Evolutionary conservation across 345 rosid genomes (phyloP).

Genomic region (Psidium friedrichsthalianum): DNA sequence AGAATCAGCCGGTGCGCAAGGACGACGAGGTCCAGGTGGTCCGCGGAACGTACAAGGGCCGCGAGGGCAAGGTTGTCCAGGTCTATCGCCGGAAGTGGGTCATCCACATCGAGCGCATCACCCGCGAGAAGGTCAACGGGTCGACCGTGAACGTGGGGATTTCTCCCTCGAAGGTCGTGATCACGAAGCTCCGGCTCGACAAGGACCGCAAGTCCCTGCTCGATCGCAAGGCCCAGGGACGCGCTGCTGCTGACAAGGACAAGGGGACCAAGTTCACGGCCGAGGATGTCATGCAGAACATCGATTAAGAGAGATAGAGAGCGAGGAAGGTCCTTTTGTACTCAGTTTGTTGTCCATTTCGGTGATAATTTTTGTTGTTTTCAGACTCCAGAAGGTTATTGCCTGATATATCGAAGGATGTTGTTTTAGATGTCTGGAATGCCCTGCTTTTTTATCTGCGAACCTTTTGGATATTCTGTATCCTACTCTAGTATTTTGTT

Average conservation of each 20-base stretch:
- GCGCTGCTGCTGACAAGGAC: slow-evolving; percentile 13
- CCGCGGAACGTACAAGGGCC: slow-evolving; percentile 10
- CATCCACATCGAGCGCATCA: slow-evolving; percentile 16
- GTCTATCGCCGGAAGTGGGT: slow-evolving; percentile 15
- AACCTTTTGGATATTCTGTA: neutral
- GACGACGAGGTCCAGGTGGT: slow-evolving; percentile 14
- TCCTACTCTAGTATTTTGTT: neutral
- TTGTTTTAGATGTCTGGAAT: neutral
- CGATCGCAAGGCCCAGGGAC: slow-evolving; percentile 11
- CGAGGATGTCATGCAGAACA: slow-evolving; percentile 9
- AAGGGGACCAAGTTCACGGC: slow-evolving; percentile 14
- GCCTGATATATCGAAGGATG: neutral
- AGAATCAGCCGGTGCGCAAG: slow-evolving; percentile 17
- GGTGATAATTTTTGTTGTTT: neutral
- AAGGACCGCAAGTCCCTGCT: slow-evolving; percentile 12
- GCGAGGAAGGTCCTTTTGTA: neutral
- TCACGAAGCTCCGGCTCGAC: slow-evolving; percentile 9
- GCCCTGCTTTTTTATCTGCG: neutral
- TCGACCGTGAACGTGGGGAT: slow-evolving; percentile 13
- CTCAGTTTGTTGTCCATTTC: neutral
- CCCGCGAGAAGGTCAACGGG: slow-evolving; percentile 15
- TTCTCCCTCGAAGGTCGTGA: slow-evolving; percentile 10
- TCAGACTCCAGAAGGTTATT: neutral
- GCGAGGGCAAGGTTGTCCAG: slow-evolving; percentile 16
- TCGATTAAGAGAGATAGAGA: neutral